Base-by-base conservation (phyloP, 257 asterid species). In the Gentiana dahurica region DNA sequence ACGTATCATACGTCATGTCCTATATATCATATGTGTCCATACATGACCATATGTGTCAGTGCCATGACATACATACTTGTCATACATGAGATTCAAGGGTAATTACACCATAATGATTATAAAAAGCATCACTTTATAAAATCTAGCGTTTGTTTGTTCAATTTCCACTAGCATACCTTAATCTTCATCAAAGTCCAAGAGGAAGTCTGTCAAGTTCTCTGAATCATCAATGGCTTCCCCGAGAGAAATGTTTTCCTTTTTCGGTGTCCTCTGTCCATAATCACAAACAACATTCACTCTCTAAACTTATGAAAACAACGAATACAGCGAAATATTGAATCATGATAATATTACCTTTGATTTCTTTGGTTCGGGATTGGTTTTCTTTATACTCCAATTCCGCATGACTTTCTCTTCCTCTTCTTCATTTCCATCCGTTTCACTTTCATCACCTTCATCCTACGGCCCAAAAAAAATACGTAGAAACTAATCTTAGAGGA, bases 211-310 rank as follows among this genome's bases (percentile, higher is more conserved):
- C 57, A 89, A 72, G 78, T 89, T 89, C 63, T 86, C 97, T 3
- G 97, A 80, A 62, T 89, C 94, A 54, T 84, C 97, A 57, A 86
- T 6, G 15, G 97, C 97, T 78, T 89, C 97, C 2, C 80, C 97
- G 58, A 89, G 78, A 54, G 97, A 73, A 81, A 86, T 58, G 75
- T 70, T 73, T 13, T 66, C 67, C 66, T 75, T 81, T 57, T 80
- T 73, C 7, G 90, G 82, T 63, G 81, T 81, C 15, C 58, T 71
- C 88, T 86, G 79, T 61, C 46, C 6, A 41, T 5, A 41, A 24
- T 24, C 24, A 24, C 43, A 41, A 13, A 15, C 24, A 5, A 53
- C 45, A 11, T 4, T 46, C 12, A 9, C 33, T 43, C 34, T 47
- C 36, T 47, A 10, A 4, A 35, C 13, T 12, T 0, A 46, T 15